phyloP scores from a whole-genome alignment of 2,329 filamentous ascomycete species.

The Eurotiales sp. region DNA sequence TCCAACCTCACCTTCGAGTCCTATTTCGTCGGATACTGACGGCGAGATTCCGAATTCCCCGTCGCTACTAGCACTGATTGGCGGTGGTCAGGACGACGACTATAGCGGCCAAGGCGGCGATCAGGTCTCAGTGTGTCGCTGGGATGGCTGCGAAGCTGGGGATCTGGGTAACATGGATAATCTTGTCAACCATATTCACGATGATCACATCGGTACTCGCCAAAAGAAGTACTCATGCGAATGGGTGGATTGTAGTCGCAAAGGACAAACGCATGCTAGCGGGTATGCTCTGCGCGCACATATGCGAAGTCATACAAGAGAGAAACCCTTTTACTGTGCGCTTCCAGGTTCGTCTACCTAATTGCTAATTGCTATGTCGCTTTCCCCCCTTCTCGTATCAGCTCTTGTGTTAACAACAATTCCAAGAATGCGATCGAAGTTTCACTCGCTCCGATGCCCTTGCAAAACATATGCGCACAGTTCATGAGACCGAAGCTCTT shows the following conservation, averaged over 20 bases:
- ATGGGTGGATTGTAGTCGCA: constrained; percentile 84
- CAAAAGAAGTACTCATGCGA: constrained; percentile 99
- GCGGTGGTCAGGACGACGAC: constrained; percentile 48
- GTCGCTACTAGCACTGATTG: constrained; percentile 46
- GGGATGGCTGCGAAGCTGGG: constrained; percentile 69
- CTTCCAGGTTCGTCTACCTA: constrained; percentile 64
- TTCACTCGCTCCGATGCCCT: constrained; percentile 95
- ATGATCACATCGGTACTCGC: constrained; percentile 86
- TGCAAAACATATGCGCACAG: constrained; percentile 97
- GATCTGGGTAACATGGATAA: constrained; percentile 77
- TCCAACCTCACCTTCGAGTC: constrained; percentile 52
- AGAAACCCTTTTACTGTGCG: constrained; percentile 97
- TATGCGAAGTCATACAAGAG: constrained; percentile 94
- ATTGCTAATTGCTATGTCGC: not conserved
- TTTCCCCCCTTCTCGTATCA: not conserved
- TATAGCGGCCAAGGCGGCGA: constrained; percentile 69
- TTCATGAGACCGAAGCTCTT: constrained; percentile 93
- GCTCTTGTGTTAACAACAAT: not conserved
- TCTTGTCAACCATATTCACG: constrained; percentile 79
- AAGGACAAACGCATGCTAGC: constrained; percentile 87
- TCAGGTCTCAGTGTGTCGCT: constrained; percentile 73
- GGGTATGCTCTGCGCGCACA: constrained; percentile 95
- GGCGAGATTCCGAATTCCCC: constrained; percentile 75
- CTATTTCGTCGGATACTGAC: constrained; percentile 86
- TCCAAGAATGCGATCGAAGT: constrained; percentile 86